A percentile compares a stretch with the other conserved stretches of the same genome.
phyloP scores from a whole-genome alignment of 2,329 filamentous ascomycete genomes.

The Fusarium tjaetaba region DNA sequence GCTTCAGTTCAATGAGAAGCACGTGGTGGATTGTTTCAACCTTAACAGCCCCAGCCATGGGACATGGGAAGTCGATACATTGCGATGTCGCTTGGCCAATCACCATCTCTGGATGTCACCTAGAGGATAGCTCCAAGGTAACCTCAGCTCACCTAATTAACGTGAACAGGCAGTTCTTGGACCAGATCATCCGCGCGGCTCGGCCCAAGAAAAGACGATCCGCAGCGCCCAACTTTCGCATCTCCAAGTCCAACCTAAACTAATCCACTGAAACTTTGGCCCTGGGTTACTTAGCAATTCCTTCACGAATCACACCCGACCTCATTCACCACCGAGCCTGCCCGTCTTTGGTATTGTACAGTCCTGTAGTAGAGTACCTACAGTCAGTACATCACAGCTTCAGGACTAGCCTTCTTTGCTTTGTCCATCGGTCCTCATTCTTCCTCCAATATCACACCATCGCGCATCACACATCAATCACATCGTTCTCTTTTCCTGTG shows the following conservation, averaged over 20 bases:
- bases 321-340: background rate
- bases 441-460: constrained; percentile 27
- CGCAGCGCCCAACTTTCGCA: constrained; percentile 35
- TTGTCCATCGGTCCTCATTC: constrained; percentile 12
- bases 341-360: background rate
- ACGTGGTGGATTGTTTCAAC: constrained; percentile 36
- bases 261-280: constrained; percentile 30
- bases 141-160: constrained; percentile 30
- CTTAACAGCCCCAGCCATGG: constrained; percentile 7
- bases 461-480: constrained; percentile 1
- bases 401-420: constrained; percentile 16
- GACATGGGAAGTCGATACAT: constrained; percentile 2
- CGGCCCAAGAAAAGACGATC: constrained; percentile 38
- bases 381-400: background rate
- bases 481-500: constrained; percentile 5
- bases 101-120: constrained; percentile 8
- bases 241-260: constrained; percentile 32
- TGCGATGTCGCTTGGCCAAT: constrained; percentile 5
- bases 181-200: constrained; percentile 37
- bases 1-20: constrained; percentile 10
- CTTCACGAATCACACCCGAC: constrained; percentile 1
- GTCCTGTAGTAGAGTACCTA: constrained; percentile 1
- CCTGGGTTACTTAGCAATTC: constrained; percentile 19
- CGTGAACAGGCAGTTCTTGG: constrained; percentile 30
- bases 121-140: constrained; percentile 19